A percentile compares a stretch with the other conserved stretches of the same genome.
These are phyloP conservation scores for Angomonas ambiguus DNA, from an alignment of 208 protist species.

Conservation along the genomic window DNA sequence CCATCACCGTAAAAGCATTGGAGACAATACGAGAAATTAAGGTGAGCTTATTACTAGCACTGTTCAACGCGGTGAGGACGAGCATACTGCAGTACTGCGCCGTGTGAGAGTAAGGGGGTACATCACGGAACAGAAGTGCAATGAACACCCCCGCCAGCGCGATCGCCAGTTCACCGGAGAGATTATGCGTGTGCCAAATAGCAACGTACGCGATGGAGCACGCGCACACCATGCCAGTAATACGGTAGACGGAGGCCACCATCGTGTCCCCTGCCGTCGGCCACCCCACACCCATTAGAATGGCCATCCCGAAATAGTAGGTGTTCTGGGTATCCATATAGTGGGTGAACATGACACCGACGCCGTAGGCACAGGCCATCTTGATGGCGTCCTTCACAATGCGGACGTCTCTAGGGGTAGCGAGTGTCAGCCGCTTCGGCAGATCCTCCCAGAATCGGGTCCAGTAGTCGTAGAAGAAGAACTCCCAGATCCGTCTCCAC, in stretches of 20 bases:
- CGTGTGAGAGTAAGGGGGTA: slow-evolving; percentile 29
- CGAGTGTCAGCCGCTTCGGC: slow-evolving; percentile 51
- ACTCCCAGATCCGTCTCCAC: slow-evolving; percentile 38
- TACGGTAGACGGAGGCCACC: slow-evolving; percentile 42
- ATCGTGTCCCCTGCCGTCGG: slow-evolving; percentile 60
- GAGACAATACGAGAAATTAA: slow-evolving; percentile 38
- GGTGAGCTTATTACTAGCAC: slow-evolving; percentile 21
- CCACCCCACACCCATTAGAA: slow-evolving; percentile 55
- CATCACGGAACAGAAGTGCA: slow-evolving; percentile 30
- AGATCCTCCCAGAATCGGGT: slow-evolving; percentile 61
- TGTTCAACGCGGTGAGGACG: slow-evolving; percentile 30
- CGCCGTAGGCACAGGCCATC: slow-evolving; percentile 40
- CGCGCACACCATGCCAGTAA: slow-evolving; percentile 50
- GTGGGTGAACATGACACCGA: slow-evolving; percentile 43
- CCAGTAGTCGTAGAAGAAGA: slow-evolving; percentile 63
- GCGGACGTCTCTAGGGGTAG: slow-evolving; percentile 58
- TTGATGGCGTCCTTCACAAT: slow-evolving; percentile 71
- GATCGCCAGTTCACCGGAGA: slow-evolving; percentile 25
- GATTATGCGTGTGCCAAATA: slow-evolving; percentile 25
- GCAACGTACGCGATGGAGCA: slow-evolving; percentile 45
- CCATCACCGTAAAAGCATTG: slow-evolving; percentile 57
- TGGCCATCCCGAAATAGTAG: slow-evolving; percentile 77
- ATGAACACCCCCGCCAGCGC: slow-evolving; percentile 35
- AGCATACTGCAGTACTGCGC: slow-evolving; percentile 48
- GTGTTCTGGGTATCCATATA: slow-evolving; percentile 46